Conservation (phyloP, 306 rosid species). For the Cucurbita argyrosperma region DNA sequence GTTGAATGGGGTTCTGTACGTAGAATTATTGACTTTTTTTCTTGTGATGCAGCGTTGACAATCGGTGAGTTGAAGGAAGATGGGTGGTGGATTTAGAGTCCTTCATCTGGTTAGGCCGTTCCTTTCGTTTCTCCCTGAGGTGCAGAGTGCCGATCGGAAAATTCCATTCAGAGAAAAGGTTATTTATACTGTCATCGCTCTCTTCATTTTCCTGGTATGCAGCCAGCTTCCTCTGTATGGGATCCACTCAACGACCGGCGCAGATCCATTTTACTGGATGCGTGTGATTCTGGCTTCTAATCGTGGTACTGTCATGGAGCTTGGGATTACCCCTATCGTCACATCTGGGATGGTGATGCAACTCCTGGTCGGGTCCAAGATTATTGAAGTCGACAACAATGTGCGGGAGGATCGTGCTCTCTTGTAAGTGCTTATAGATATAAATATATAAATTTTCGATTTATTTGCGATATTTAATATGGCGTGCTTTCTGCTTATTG, state of each 20-base stretch:
- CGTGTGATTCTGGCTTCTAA: constrained; percentile 87
- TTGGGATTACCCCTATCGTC: constrained; percentile 87
- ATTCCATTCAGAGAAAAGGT: constrained; percentile 91
- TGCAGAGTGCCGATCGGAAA: constrained; percentile 81
- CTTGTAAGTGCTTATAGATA: constrained; percentile 29
- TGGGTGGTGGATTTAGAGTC: constrained; percentile 97
- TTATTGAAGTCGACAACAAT: constrained; percentile 83
- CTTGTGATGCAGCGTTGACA: not conserved
- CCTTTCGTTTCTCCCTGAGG: constrained; percentile 82
- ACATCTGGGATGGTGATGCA: constrained; percentile 91
- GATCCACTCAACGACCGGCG: constrained; percentile 86
- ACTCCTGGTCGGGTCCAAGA: constrained; percentile 78
- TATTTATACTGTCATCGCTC: constrained; percentile 75
- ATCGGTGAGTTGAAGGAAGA: constrained; percentile 11
- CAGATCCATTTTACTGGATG: constrained; percentile 98
- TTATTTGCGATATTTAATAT: not conserved
- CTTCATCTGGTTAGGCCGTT: constrained; percentile 91
- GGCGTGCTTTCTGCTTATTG: not conserved
- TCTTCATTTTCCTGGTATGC: constrained; percentile 78
- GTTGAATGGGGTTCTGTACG: not conserved
- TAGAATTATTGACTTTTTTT: not conserved
- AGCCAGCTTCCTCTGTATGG: constrained; percentile 95
- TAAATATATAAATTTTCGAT: not conserved
- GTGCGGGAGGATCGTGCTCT: constrained; percentile 96
- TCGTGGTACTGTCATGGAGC: constrained; percentile 96